Conservation (phyloP, 129 eudicot species). For the Ambrosia trifida region DNA sequence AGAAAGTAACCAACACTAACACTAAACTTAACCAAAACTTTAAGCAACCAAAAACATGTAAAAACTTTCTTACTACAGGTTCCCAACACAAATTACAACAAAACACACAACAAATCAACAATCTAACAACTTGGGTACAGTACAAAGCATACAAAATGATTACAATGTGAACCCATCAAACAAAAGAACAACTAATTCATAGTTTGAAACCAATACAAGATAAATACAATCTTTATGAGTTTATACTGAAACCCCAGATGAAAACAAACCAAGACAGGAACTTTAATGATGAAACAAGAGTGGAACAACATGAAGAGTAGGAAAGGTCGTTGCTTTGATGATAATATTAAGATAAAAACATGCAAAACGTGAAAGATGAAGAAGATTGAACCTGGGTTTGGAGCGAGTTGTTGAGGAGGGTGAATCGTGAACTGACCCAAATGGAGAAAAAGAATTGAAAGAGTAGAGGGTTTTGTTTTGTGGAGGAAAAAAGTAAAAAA, state of each 20-base stretch:
- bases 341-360: constrained; percentile 16
- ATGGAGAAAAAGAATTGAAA: constrained; percentile 28
- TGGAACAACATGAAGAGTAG: not conserved
- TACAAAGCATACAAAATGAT: constrained; percentile 6
- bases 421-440: constrained; percentile 24
- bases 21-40: not conserved
- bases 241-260: not conserved
- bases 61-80: constrained; percentile 10
- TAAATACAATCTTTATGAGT: not conserved
- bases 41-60: not conserved
- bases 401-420: constrained; percentile 26
- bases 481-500: constrained; percentile 2
- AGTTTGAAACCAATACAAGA: constrained; percentile 22
- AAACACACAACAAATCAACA: constrained; percentile 20
- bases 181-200: constrained; percentile 18
- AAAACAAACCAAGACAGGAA: not conserved
- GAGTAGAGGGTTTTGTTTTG: constrained; percentile 19
- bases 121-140: not conserved
- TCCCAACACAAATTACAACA: not conserved
- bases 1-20: too few species aligned
- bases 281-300: not conserved
- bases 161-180: constrained; percentile 53
- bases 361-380: constrained; percentile 48
- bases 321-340: constrained; percentile 7
- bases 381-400: constrained; percentile 20